Conservation (phyloP, 106 monocot species). For the Vanilla planifolia region DNA sequence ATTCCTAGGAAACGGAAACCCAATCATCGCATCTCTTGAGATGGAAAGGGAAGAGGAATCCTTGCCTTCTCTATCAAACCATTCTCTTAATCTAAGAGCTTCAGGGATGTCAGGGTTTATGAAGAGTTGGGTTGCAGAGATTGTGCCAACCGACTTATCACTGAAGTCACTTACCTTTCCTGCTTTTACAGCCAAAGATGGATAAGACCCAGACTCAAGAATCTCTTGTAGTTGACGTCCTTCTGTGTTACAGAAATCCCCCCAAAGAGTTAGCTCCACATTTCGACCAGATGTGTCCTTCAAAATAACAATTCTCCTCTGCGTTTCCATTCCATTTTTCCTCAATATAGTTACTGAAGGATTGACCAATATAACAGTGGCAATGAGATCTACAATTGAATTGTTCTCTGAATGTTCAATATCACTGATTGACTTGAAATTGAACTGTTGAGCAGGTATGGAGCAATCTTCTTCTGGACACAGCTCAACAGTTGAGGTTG, state of each 20-base stretch:
- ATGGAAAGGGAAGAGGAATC: constrained; percentile 52
- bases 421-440: constrained; percentile 59
- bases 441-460: constrained; percentile 82
- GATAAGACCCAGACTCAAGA: constrained; percentile 46
- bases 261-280: constrained; percentile 97
- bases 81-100: constrained; percentile 47
- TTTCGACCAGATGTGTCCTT: constrained; percentile 74
- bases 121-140: constrained; percentile 74
- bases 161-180: constrained; percentile 92
- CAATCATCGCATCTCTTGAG: constrained; percentile 52
- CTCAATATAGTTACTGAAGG: constrained; percentile 72
- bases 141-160: constrained; percentile 89
- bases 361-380: constrained; percentile 53
- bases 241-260: constrained; percentile 87
- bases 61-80: constrained; percentile 86
- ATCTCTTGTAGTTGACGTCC: constrained; percentile 61
- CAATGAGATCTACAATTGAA: constrained; percentile 81
- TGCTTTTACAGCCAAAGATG: constrained; percentile 81
- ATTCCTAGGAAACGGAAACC: constrained; percentile 15
- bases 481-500: constrained; percentile 56
- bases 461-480: constrained; percentile 71
- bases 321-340: constrained; percentile 98
- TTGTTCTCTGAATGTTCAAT: constrained; percentile 78
- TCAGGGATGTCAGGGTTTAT: constrained; percentile 79
- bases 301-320: constrained; percentile 64